These are phyloP conservation scores for Kodamaea jinghongensis DNA, from an alignment of 805 yeast genomes.

Conservation along the genomic window DNA sequence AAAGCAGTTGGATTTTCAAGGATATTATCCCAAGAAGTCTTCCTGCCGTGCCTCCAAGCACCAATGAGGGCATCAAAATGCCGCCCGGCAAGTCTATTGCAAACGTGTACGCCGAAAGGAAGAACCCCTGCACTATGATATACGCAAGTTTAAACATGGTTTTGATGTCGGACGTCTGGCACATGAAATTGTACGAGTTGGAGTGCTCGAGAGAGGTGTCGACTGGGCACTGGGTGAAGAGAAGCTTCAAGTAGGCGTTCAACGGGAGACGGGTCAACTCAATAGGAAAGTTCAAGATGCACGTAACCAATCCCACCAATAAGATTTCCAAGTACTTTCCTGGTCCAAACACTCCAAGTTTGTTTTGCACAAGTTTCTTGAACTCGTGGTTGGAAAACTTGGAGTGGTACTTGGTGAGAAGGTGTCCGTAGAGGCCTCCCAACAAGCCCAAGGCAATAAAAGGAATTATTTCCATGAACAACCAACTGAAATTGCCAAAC, in stretches of 20 bases:
- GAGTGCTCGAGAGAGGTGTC: constrained; percentile 11
- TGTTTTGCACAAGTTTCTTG: constrained; percentile 27
- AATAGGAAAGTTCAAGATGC: constrained; percentile 54
- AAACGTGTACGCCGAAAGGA: constrained; percentile 65
- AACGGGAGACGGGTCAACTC: constrained; percentile 54
- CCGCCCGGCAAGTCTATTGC: constrained; percentile 73
- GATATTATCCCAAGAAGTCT: constrained; percentile 53
- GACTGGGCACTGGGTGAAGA: constrained; percentile 66
- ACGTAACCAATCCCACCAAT: constrained; percentile 48
- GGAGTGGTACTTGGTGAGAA: constrained; percentile 49
- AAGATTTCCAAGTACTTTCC: constrained; percentile 47
- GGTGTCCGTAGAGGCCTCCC: constrained; percentile 67
- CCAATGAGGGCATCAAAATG: constrained; percentile 59
- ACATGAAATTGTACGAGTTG: constrained; percentile 35
- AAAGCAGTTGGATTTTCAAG: constrained; percentile 44
- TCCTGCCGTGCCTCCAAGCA: constrained; percentile 60
- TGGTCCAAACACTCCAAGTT: background rate
- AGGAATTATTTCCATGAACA: constrained; percentile 66
- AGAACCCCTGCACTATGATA: constrained; percentile 49
- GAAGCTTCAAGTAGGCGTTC: constrained; percentile 51
- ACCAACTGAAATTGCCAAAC: constrained; percentile 69
- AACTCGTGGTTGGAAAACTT: constrained; percentile 24
- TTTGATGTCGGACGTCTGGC: constrained; percentile 24
- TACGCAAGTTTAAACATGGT: constrained; percentile 31
- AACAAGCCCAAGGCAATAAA: constrained; percentile 66